Conservation (phyloP, 2,329 filamentous ascomycete genomes). For the Beauveria caledonica region DNA sequence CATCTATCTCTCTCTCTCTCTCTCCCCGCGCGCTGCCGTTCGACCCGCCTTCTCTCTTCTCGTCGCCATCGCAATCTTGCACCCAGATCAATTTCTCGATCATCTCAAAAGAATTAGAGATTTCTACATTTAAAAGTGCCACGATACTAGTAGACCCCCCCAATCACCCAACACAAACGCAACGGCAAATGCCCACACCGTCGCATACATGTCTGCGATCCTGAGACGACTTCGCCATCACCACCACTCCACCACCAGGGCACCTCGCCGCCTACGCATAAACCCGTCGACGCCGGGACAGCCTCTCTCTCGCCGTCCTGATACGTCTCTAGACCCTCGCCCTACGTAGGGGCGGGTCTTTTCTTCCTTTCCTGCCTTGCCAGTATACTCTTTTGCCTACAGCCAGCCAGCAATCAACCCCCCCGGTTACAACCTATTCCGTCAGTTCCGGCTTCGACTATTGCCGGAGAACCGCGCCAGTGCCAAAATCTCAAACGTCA, state of each 20-base stretch:
- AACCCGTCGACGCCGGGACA: not conserved
- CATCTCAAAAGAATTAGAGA: no score
- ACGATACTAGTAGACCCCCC: not conserved
- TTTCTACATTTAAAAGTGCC: no score
- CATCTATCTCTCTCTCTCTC: no score
- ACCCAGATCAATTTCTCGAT: no score
- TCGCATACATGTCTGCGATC: slow-evolving; percentile 11
- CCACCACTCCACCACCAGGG: not conserved
- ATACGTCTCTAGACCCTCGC: not conserved
- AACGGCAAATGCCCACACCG: not conserved
- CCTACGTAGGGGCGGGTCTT: not conserved
- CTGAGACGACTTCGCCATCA: slow-evolving; percentile 3
- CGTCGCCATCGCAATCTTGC: no score
- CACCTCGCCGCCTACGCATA: not conserved
- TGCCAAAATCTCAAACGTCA: slow-evolving; percentile 3
- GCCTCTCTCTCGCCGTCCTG: not conserved
- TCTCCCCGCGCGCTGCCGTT: no score
- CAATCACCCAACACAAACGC: not conserved
- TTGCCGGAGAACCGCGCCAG: not conserved
- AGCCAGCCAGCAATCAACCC: not conserved
- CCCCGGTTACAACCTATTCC: not conserved
- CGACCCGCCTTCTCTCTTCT: no score
- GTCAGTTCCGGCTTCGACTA: not conserved
- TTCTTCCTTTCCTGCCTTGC: no score
- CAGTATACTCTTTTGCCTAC: not conserved